Conservation (phyloP, 176 grass and related monocot species). For the Oryza glaberrima region DNA sequence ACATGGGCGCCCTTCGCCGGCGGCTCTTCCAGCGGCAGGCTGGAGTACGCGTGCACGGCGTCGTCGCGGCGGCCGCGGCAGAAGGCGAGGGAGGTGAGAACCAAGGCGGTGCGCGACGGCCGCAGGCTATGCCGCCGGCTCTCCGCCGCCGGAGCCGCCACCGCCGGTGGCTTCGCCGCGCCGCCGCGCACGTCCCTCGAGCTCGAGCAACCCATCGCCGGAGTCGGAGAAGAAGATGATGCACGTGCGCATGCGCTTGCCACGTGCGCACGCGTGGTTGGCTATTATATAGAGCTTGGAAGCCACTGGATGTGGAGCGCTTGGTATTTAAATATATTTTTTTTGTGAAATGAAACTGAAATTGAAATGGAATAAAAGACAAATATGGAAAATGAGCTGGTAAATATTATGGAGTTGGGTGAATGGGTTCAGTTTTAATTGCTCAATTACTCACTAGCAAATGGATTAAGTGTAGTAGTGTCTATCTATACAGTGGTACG, state of each 20-base stretch:
- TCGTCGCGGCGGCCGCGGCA: constrained; percentile 25
- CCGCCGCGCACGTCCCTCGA: constrained; percentile 50
- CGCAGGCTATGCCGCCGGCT: not conserved
- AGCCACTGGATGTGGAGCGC: not conserved
- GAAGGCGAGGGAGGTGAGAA: constrained; percentile 53
- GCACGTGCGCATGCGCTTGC: not conserved
- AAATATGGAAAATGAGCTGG: constrained; percentile 39
- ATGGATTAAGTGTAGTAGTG: not conserved
- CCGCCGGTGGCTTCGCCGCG: not conserved
- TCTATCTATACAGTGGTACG: not conserved
- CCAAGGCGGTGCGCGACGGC: constrained; percentile 39
- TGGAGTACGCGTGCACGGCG: constrained; percentile 16
- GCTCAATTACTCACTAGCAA: not conserved
- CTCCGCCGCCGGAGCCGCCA: not conserved
- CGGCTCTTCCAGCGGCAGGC: constrained; percentile 11
- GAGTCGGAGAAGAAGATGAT: not conserved
- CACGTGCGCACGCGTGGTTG: not conserved
- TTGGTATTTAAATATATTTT: not conserved
- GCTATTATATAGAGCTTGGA: not conserved
- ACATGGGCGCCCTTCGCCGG: constrained; percentile 1
- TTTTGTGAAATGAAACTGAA: not conserved
- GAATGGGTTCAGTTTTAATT: constrained; percentile 20
- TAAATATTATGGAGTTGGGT: not conserved
- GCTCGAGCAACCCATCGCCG: constrained; percentile 75
- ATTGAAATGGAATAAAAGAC: not conserved